Conservation (phyloP, 306 rosid genomes). For the Castanea crenata region DNA sequence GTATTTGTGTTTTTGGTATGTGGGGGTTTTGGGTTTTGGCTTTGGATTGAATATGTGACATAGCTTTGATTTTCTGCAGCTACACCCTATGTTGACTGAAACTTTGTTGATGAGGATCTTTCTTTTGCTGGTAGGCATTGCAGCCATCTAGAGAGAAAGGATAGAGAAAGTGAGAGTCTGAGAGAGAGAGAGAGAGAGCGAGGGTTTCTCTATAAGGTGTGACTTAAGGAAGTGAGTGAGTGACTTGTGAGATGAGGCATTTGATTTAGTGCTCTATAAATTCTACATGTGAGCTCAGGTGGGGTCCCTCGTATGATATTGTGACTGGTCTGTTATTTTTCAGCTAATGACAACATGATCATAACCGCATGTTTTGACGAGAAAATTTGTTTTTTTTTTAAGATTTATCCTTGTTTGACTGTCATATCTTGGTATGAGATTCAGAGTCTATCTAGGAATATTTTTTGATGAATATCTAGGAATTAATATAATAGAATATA, state of each 20-base stretch:
- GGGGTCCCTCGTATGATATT: constrained; percentile 27
- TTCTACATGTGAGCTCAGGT: constrained; percentile 33
- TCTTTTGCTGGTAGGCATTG: constrained; percentile 53
- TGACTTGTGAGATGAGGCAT: constrained; percentile 1
- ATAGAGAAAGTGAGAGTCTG: too few species aligned
- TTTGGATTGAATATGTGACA: constrained; percentile 46
- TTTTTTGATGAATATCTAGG: too few species aligned
- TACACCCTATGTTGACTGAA: constrained; percentile 63
- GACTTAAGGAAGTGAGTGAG: not conserved
- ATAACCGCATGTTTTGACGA: constrained; percentile 23
- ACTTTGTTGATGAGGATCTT: constrained; percentile 47
- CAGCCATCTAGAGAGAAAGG: not conserved
- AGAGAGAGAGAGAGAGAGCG: constrained; percentile 7
- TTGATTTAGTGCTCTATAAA: constrained; percentile 20
- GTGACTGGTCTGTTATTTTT: constrained; percentile 24
- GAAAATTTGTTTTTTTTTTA: not conserved
- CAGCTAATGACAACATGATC: constrained; percentile 22
- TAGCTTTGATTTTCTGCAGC: constrained; percentile 63
- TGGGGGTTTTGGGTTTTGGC: constrained; percentile 39
- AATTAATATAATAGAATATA: not conserved
- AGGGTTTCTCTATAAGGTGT: constrained; percentile 1
- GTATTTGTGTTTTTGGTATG: constrained; percentile 27
- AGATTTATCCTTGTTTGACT: constrained; percentile 7
- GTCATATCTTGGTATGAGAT: constrained; percentile 6
- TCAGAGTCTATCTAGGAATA: not conserved